Conservation (phyloP, 805 yeast genomes). For the Teunomyces atbi region DNA sequence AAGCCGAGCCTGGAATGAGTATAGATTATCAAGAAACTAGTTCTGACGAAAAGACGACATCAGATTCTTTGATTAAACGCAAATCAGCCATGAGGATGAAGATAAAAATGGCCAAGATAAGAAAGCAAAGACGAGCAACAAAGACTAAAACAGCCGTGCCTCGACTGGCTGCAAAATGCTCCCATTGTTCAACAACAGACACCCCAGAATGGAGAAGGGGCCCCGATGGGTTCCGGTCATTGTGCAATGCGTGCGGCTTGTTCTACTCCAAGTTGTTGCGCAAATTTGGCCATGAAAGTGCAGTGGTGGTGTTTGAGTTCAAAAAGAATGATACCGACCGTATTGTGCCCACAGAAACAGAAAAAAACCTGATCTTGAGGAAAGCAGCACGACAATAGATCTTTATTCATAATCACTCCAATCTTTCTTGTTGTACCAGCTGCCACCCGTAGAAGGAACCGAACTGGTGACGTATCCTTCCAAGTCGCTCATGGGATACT, state of each 20-base stretch:
- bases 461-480: conserved; percentile 13
- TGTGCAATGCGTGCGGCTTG: conserved; percentile 92
- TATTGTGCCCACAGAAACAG: conserved; percentile 9
- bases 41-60: not conserved
- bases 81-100: not conserved
- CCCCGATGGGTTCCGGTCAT: conserved; percentile 75
- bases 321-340: conserved; percentile 7
- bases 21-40: not conserved
- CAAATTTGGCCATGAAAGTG: conserved; percentile 43
- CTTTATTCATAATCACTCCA: conserved; percentile 26
- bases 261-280: conserved; percentile 62
- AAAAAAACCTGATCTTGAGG: conserved; percentile 2
- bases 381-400: not conserved
- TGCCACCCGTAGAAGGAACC: conserved; percentile 9
- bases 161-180: conserved; percentile 6
- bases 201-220: conserved; percentile 96
- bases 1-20: not conserved
- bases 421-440: conserved; percentile 13
- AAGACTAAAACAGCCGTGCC: not conserved
- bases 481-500: conserved; percentile 7
- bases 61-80: not conserved
- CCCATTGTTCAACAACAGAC: conserved; percentile 68
- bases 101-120: conserved; percentile 1
- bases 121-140: not conserved
- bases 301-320: conserved; percentile 22